Conservation (phyloP, 768 basidiomycete genomes). For the Termitomyces sp. region DNA sequence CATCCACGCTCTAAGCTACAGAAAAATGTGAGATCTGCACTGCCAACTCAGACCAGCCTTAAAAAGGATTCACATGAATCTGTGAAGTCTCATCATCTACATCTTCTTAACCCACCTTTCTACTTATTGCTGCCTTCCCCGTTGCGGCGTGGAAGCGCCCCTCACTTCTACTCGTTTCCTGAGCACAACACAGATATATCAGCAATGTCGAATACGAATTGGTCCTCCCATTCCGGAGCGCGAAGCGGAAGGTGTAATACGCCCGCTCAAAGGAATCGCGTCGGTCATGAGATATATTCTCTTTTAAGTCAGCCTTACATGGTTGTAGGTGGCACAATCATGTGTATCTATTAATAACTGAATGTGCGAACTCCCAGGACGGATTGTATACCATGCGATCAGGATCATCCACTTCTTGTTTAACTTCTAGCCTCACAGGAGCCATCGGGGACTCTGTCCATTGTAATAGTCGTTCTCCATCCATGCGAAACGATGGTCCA, state of each 20-base stretch:
- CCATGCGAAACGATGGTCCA: constrained; percentile 5
- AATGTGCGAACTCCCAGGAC: background rate
- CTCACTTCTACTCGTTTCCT: constrained; percentile 30
- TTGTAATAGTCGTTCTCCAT: constrained; percentile 16
- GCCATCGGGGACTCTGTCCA: constrained; percentile 52
- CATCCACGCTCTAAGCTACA: constrained; percentile 20
- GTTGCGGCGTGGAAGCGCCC: constrained; percentile 25
- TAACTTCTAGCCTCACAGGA: constrained; percentile 51
- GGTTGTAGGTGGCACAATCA: constrained; percentile 22
- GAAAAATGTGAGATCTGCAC: constrained; percentile 29
- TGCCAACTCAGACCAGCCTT: constrained; percentile 26
- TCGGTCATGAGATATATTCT: constrained; percentile 26
- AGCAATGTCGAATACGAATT: constrained; percentile 31
- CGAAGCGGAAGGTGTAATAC: constrained; percentile 26
- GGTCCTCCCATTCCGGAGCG: constrained; percentile 22
- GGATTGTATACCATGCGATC: constrained; percentile 20
- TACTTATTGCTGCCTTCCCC: constrained; percentile 11
- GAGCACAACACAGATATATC: constrained; percentile 24
- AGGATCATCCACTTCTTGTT: constrained; percentile 34
- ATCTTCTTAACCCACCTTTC: constrained; percentile 21
- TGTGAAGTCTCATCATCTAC: constrained; percentile 27
- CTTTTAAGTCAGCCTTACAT: constrained; percentile 28
- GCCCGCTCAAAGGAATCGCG: constrained; percentile 27
- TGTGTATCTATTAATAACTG: background rate
- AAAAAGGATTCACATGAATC: constrained; percentile 39